A percentile compares a stretch with the other conserved stretches of the same genome.
Conservation (phyloP, 306 rosid genomes). For the Sindora glabra region DNA sequence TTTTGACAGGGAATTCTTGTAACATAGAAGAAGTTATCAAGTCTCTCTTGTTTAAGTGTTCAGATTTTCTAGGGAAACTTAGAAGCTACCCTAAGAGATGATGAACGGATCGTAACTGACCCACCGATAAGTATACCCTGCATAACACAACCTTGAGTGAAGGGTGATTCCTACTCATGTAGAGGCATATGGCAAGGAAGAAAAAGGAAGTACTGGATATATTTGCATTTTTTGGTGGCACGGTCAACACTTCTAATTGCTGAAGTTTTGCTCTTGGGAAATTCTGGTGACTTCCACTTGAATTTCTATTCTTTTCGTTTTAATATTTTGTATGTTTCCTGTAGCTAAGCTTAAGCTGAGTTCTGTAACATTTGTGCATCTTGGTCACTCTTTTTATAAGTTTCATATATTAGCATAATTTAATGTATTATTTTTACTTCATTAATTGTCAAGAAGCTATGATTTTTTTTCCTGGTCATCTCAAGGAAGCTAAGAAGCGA, state of each 20-base stretch:
- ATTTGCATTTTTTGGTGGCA: slow-evolving; percentile 15
- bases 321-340: too few species aligned
- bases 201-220: not conserved
- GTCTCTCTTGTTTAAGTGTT: not conserved
- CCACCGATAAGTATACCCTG: not conserved
- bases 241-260: not conserved
- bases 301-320: too few species aligned
- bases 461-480: too few species aligned
- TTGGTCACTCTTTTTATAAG: too few species aligned
- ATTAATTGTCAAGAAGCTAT: too few species aligned
- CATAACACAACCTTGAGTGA: not conserved
- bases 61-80: not conserved
- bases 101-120: not conserved
- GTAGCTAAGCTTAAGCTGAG: slow-evolving; percentile 13
- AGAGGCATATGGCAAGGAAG: slow-evolving; percentile 20
- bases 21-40: not conserved
- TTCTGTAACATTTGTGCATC: not conserved
- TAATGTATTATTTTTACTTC: too few species aligned
- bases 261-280: not conserved
- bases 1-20: slow-evolving; percentile 1
- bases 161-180: slow-evolving; percentile 6
- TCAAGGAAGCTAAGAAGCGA: too few species aligned
- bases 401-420: too few species aligned
- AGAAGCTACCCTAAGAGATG: not conserved
- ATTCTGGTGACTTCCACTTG: not conserved